Evolutionary conservation across 768 basidiomycete genomes (phyloP).

Genomic region (Rhizopogon vinicolor): DNA sequence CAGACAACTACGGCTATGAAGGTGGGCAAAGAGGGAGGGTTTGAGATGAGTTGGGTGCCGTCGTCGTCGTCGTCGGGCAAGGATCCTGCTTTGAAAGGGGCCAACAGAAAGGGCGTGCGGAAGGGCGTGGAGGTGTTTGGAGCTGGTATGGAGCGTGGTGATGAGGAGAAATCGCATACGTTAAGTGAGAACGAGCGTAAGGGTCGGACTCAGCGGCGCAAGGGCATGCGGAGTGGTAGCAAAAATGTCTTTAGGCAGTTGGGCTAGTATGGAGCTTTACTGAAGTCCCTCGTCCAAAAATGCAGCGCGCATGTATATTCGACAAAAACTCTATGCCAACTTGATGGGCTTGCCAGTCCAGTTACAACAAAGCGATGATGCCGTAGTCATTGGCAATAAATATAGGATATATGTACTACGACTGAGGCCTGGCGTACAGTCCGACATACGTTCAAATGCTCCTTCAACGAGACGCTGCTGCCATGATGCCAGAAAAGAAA

Average conservation of each 20-base stretch:
- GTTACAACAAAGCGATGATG: not conserved
- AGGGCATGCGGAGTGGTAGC: slow-evolving; percentile 83
- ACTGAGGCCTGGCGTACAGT: not conserved
- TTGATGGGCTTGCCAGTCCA: not conserved
- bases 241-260: slow-evolving; percentile 68
- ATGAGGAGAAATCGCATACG: slow-evolving; percentile 39
- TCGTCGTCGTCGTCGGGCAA: slow-evolving; percentile 26
- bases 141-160: slow-evolving; percentile 84
- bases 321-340: not conserved
- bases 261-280: slow-evolving; percentile 2
- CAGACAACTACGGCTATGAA: slow-evolving; percentile 15
- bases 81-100: slow-evolving; percentile 22
- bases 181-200: slow-evolving; percentile 63
- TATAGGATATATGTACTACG: not conserved
- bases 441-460: not conserved
- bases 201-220: slow-evolving; percentile 77
- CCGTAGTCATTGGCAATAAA: not conserved
- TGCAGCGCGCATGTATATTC: not conserved
- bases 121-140: slow-evolving; percentile 80
- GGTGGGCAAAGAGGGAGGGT: slow-evolving; percentile 50
- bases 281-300: not conserved
- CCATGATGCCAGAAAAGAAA: not conserved
- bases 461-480: not conserved
- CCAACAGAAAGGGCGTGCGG: slow-evolving; percentile 27
- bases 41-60: slow-evolving; percentile 86